A percentile compares a stretch with the other conserved stretches of the same genome.
Evolutionary conservation across 2,329 filamentous ascomycete genomes (phyloP).

Genomic region (Trichoderma sp.): DNA sequence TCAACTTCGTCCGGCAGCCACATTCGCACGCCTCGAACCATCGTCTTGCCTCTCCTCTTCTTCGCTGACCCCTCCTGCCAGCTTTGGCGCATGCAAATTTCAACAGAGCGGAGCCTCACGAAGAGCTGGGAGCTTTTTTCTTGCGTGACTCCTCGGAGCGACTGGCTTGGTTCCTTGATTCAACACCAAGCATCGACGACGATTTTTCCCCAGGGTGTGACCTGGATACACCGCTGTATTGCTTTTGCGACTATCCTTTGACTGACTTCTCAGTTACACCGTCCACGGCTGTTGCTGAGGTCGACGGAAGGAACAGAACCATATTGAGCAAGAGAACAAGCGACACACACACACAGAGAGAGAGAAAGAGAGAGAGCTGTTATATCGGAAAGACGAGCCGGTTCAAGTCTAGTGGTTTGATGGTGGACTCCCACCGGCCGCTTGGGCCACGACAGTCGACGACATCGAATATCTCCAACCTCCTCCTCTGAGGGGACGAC

Average conservation of each 20-base stretch:
- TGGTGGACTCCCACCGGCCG: not conserved
- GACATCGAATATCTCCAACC: not conserved
- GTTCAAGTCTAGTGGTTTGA: not conserved
- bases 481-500: not conserved
- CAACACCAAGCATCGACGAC: not conserved
- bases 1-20: not conserved
- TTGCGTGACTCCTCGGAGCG: not conserved
- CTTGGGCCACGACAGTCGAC: not conserved
- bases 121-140: not conserved
- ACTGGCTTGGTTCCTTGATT: not conserved
- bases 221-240: not conserved
- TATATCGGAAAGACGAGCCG: not conserved
- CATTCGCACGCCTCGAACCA: not conserved
- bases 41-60: not conserved
- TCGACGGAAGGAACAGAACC: not conserved
- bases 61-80: conserved; percentile 4
- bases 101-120: not conserved
- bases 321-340: too few species aligned
- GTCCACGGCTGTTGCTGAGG: not conserved
- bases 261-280: not conserved
- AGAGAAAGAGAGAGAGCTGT: not conserved
- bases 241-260: not conserved
- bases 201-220: not conserved
- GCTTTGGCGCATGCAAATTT: conserved; percentile 6
- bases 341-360: too few species aligned